A percentile compares a stretch with the other conserved stretches of the same genome.
phyloP scores from a whole-genome alignment of 2,329 filamentous ascomycete species.

The Colletotrichum navitas region DNA sequence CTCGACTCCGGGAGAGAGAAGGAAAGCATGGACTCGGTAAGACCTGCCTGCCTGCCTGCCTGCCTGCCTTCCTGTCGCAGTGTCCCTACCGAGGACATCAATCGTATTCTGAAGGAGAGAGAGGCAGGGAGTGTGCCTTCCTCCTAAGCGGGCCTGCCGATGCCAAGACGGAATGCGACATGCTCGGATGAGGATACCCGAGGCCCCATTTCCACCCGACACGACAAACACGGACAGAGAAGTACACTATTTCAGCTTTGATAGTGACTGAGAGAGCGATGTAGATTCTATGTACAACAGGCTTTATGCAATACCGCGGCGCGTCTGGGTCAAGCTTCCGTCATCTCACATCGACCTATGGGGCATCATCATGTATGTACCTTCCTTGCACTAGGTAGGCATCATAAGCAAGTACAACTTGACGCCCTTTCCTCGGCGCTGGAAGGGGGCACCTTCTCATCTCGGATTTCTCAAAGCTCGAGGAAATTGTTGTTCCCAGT shows the following conservation, averaged over 20 bases:
- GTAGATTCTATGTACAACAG: no score
- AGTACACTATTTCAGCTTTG: no score
- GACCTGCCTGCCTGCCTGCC: no score
- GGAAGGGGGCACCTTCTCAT: not conserved
- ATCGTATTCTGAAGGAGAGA: not conserved
- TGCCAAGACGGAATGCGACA: constrained; percentile 24
- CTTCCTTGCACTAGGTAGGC: no score
- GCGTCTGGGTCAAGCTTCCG: constrained; percentile 14
- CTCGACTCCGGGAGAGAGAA: not conserved
- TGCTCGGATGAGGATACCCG: constrained; percentile 4
- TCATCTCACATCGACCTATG: constrained; percentile 17
- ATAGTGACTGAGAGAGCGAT: not conserved
- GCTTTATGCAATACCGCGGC: not conserved
- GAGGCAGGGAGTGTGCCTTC: no score
- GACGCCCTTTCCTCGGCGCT: not conserved
- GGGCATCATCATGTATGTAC: not conserved
- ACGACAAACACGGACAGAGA: not conserved
- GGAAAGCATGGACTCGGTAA: not conserved
- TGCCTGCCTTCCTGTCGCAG: no score
- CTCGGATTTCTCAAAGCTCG: not conserved
- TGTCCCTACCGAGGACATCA: no score
- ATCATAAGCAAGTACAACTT: not conserved
- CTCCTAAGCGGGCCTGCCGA: constrained; percentile 11
- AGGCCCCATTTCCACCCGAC: not conserved
- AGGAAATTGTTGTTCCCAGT: not conserved